phyloP scores from a whole-genome alignment of 306 rosid species.

The Medicago lupulina region DNA sequence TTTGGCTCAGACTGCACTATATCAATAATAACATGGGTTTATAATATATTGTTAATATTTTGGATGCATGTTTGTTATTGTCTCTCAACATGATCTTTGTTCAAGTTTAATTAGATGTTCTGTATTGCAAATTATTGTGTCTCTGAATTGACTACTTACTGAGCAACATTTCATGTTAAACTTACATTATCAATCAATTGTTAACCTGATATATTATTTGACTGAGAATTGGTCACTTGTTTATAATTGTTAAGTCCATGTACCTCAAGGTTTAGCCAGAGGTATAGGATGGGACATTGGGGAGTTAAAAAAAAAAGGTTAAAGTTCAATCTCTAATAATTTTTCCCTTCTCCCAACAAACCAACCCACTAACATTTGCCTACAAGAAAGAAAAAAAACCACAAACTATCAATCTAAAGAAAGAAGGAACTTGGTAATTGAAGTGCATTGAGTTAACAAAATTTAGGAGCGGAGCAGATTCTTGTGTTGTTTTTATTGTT shows the following conservation, averaged over 20 bases:
- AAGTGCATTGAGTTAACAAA: too few relatives aligned
- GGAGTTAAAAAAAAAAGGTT: too few relatives aligned
- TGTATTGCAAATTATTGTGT: not conserved
- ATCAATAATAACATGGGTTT: slow-evolving; percentile 28
- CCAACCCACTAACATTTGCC: too few relatives aligned
- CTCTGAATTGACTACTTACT: not conserved
- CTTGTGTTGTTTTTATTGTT: too few relatives aligned
- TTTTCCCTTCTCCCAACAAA: too few relatives aligned
- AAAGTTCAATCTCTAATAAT: too few relatives aligned
- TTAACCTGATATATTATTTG: not conserved
- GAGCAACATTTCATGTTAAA: not conserved
- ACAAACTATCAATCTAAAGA: too few relatives aligned
- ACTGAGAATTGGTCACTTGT: not conserved
- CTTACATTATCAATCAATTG: not conserved
- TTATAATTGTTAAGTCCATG: not conserved
- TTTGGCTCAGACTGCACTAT: slow-evolving; percentile 23
- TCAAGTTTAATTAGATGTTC: not conserved
- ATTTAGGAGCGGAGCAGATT: too few relatives aligned
- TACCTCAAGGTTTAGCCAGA: too few relatives aligned
- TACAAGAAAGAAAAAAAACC: too few relatives aligned
- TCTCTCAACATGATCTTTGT: not conserved
- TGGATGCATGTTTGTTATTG: not conserved
- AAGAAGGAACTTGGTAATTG: too few relatives aligned
- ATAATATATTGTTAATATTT: slow-evolving; percentile 9
- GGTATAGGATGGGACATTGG: too few relatives aligned